Conservation (phyloP, 1,139 yeast species). For the Geotrichum phurueaensis region DNA sequence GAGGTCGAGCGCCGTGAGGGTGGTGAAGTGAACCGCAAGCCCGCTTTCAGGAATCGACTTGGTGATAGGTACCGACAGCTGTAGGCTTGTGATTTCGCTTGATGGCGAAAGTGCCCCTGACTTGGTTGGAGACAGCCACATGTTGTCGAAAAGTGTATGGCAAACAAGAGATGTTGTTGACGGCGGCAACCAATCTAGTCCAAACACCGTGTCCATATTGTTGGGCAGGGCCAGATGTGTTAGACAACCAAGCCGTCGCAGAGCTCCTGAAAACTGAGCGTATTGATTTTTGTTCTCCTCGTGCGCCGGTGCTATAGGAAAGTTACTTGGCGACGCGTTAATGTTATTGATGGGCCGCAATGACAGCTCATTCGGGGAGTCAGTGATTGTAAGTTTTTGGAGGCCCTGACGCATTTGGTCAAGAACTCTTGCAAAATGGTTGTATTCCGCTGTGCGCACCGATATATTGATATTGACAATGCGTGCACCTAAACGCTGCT, state of each 20-base stretch:
- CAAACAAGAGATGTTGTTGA: not conserved
- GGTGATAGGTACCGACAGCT: not conserved
- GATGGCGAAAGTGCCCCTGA: not conserved
- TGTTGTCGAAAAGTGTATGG: not conserved
- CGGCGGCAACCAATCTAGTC: not conserved
- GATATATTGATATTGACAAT: not conserved
- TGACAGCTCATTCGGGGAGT: not conserved
- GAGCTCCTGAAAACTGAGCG: not conserved
- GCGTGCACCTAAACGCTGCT: not conserved
- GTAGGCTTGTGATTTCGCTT: not conserved
- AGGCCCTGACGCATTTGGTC: not conserved
- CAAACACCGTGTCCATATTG: not conserved
- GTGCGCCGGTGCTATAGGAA: not conserved
- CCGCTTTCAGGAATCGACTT: not conserved
- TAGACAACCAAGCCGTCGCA: not conserved
- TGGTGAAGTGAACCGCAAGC: not conserved
- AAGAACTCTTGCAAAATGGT: not conserved
- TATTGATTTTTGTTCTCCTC: not conserved
- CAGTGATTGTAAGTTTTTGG: slow-evolving; percentile 3
- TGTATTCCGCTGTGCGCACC: not conserved
- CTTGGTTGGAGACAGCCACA: not conserved
- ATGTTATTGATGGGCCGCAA: not conserved
- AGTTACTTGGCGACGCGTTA: not conserved
- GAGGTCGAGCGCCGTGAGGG: slow-evolving; percentile 1
- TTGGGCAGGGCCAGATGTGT: slow-evolving; percentile 2